A percentile compares a stretch with the other conserved stretches of the same genome.
Conservation (phyloP, 2,329 filamentous ascomycete species). For the Alternaria gaisen region DNA sequence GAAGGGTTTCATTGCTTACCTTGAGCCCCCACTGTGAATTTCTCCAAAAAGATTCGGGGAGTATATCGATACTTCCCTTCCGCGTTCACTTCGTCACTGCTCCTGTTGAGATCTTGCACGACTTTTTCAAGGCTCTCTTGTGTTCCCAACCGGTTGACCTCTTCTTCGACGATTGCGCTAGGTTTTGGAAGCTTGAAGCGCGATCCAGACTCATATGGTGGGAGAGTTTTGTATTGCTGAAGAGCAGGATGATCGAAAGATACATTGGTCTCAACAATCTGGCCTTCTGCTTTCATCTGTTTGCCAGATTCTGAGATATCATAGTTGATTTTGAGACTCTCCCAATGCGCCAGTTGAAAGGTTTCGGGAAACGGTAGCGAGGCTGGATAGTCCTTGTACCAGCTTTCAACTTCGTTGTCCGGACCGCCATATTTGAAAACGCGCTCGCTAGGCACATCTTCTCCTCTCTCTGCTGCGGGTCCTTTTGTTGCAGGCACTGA, state of each 20-base stretch:
- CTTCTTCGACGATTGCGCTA: not conserved
- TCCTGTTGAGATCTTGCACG: constrained; percentile 22
- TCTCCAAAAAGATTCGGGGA: constrained; percentile 32
- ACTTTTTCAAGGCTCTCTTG: constrained; percentile 1
- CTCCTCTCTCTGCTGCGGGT: not conserved
- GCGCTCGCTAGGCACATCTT: constrained; percentile 13
- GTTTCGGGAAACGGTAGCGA: constrained; percentile 42
- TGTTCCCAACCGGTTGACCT: constrained; percentile 15
- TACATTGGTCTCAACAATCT: constrained; percentile 25
- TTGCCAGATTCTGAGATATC: constrained; percentile 30
- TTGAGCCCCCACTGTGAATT: constrained; percentile 13
- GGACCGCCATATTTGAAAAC: constrained; percentile 39
- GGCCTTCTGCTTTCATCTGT: constrained; percentile 15
- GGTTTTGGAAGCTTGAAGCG: constrained; percentile 36
- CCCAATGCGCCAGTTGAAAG: constrained; percentile 38
- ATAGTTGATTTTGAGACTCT: constrained; percentile 40
- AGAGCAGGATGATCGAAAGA: constrained; percentile 25
- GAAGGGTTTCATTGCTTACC: not conserved
- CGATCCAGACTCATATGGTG: constrained; percentile 40
- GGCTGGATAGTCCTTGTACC: constrained; percentile 30
- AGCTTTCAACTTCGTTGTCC: constrained; percentile 31
- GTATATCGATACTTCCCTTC: constrained; percentile 20
- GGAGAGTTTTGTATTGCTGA: constrained; percentile 16
- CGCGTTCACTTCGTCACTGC: not conserved
- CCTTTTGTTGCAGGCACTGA: not conserved